phyloP scores from a whole-genome alignment of 345 rosid species.

The Brassica juncea region DNA sequence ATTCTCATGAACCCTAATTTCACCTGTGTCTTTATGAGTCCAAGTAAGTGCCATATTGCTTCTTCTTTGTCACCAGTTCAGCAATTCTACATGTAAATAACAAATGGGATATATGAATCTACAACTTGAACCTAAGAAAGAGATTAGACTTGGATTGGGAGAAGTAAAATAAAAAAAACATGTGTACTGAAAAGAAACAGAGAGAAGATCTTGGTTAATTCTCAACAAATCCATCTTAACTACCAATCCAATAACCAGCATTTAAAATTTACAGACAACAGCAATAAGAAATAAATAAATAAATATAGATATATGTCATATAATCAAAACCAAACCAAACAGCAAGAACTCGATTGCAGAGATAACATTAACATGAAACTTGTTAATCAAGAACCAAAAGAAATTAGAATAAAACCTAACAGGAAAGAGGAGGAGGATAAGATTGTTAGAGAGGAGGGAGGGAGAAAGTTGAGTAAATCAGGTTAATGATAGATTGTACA shows the following conservation, averaged over 20 bases:
- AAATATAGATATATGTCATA: not conserved
- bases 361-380: not conserved
- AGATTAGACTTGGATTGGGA: not conserved
- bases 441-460: slow-evolving; percentile 27
- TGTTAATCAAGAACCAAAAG: slow-evolving; percentile 8
- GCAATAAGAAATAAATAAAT: not conserved
- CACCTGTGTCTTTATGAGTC: slow-evolving; percentile 61
- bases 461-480: slow-evolving; percentile 22
- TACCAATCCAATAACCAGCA: not conserved
- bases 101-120: not conserved
- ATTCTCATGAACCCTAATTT: slow-evolving; percentile 74
- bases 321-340: not conserved
- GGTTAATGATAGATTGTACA: slow-evolving; percentile 19
- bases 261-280: not conserved
- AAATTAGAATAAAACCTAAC: slow-evolving; percentile 10
- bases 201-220: not conserved
- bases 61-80: slow-evolving; percentile 24
- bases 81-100: slow-evolving; percentile 23
- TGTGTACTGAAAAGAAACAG: not conserved
- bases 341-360: slow-evolving; percentile 12
- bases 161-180: not conserved
- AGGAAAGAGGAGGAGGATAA: slow-evolving; percentile 21
- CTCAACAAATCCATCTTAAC: not conserved
- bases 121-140: not conserved
- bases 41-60: slow-evolving; percentile 68